Conservation (phyloP, 768 basidiomycete species). For the Lentinula raphanica region DNA sequence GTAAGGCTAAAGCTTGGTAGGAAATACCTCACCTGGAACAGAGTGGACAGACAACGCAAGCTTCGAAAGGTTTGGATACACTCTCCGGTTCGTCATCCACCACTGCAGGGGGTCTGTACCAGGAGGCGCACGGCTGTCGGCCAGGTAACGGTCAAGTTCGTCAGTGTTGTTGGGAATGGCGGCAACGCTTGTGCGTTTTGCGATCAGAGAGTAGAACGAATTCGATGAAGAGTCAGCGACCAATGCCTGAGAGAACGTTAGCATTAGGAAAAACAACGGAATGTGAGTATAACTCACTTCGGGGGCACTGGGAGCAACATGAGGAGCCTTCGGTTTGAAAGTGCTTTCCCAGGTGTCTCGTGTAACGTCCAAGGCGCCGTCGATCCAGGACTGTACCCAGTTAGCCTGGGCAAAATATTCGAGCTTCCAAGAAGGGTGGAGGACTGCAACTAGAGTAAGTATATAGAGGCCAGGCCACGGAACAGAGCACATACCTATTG, state of each 20-base stretch:
- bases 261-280: background rate
- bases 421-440: constrained; percentile 31
- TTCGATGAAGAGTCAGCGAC: background rate
- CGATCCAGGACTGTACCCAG: constrained; percentile 28
- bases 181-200: background rate
- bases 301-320: background rate
- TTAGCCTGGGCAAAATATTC: constrained; percentile 23
- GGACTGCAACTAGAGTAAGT: constrained; percentile 17
- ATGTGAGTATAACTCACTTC: background rate
- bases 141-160: background rate
- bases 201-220: background rate
- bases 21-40: too few relatives aligned
- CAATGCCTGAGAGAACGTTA: background rate
- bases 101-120: background rate
- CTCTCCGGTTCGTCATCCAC: background rate
- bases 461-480: background rate
- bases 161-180: background rate
- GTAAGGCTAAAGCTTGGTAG: too few relatives aligned
- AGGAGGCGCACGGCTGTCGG: background rate
- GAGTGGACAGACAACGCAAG: too few relatives aligned
- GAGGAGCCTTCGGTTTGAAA: background rate
- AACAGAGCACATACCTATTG: constrained; percentile 22
- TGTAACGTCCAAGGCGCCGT: constrained; percentile 10
- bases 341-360: constrained; percentile 8
- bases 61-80: constrained; percentile 8